Evolutionary conservation across 1,139 yeast species (phyloP), one percentile per base, ranked within the genome.

Genomic region (Suhomyces bribrorum): DNA sequence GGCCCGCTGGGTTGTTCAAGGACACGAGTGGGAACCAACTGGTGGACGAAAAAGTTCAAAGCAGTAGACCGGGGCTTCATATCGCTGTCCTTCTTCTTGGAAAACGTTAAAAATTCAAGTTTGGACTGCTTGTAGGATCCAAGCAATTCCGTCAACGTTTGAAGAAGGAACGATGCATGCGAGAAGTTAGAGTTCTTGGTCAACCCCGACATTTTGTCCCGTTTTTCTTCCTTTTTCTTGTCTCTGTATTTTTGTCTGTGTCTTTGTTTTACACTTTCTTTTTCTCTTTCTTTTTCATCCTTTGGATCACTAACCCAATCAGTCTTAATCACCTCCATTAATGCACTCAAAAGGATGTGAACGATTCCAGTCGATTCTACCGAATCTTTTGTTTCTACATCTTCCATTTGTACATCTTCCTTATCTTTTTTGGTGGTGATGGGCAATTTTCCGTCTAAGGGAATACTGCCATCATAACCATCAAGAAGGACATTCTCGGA

Each of bases 91-190:
- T 33, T 36, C 59, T 80, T 80, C 54, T 81, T 83, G 3, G 92
- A 81, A 51, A 77, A 89, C 0, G 90, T 82, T 40, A 90, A 66
- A 53, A 90, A 86, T 52, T 88, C 96, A 37, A 86, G 72, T 56
- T 90, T 90, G 43, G 92, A 80, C 45, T 80, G 81, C 48, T 83
- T 84, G 59, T 89, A 90, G 1, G 96, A 85, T 2, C 83, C 79
- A 14, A 89, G 61, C 12, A 89, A 64, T 50, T 90, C 97, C 1
- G 83, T 73, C 26, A 89, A 61, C 0, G 79, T 64, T 51, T 83
- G 87, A 29, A 90, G 62, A 29, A 90, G 62, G 54, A 83, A 86
- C 34, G 85, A 75, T 38, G 81, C 79, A 52, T 85, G 82, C 0
- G 82, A 72, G 56, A 83, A 86, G 25, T 76, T 70, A 9, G 52